Conservation (phyloP, 2,329 filamentous ascomycete genomes). For the Xylaria sp. region DNA sequence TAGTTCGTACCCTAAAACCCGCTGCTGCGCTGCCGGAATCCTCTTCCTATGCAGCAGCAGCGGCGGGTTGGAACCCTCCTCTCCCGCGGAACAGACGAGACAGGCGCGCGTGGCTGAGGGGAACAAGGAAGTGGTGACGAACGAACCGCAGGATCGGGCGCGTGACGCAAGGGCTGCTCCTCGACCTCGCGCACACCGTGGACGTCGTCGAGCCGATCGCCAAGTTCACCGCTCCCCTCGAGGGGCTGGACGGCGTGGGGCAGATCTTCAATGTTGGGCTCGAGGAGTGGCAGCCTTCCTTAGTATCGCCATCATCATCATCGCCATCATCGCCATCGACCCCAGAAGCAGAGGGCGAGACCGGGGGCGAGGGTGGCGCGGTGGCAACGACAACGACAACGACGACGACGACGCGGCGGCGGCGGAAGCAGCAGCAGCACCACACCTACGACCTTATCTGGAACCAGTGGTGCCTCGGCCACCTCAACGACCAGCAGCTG, state of each 20-base stretch:
- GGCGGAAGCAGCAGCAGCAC: too few relatives aligned
- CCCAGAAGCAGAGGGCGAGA: too few relatives aligned
- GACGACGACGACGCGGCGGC: conserved; percentile 43
- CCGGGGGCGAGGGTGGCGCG: too few relatives aligned
- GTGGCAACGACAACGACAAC: too few relatives aligned
- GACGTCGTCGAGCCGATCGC: conserved; percentile 85
- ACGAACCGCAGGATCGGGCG: conserved; percentile 74
- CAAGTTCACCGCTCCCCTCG: conserved; percentile 73
- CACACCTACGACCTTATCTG: conserved; percentile 81
- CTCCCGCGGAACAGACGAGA: background rate
- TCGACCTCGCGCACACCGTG: conserved; percentile 68
- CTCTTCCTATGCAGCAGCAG: too few relatives aligned
- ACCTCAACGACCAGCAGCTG: conserved; percentile 76
- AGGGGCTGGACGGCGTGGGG: conserved; percentile 59
- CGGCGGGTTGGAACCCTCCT: too few relatives aligned
- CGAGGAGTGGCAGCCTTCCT: conserved; percentile 67
- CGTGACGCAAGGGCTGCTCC: conserved; percentile 77
- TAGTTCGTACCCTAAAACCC: too few relatives aligned
- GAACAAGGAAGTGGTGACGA: background rate
- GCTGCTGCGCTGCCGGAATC: too few relatives aligned
- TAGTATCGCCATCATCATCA: too few relatives aligned
- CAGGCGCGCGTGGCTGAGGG: background rate
- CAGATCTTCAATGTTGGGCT: conserved; percentile 73
- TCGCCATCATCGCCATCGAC: too few relatives aligned
- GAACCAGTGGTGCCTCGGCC: conserved; percentile 88